Percentiles rank a stretch among this genome's conserved stretches.
Conservation (phyloP, 805 yeast species). For the Ogataea pilisensis region DNA sequence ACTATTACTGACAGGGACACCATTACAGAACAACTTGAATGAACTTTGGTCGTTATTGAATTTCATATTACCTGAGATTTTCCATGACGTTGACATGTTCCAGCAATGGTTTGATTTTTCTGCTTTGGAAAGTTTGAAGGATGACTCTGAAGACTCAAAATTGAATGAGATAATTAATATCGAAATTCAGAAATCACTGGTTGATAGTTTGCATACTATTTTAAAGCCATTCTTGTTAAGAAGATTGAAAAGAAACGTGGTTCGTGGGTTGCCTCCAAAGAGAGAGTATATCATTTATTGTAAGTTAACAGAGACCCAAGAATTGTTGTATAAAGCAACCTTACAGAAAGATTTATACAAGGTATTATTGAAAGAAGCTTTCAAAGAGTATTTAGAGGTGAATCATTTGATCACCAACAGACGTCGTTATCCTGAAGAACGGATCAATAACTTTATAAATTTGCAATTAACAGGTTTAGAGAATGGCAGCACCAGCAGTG, state of each 20-base stretch:
- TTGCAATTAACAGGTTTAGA: conserved; percentile 10
- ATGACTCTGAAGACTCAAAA: conserved; percentile 25
- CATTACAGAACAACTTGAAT: conserved; percentile 83
- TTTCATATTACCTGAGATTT: conserved; percentile 88
- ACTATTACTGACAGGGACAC: conserved; percentile 89
- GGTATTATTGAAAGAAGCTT: conserved; percentile 41
- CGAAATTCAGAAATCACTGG: conserved; percentile 55
- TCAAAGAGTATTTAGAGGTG: conserved; percentile 47
- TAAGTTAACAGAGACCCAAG: conserved; percentile 60
- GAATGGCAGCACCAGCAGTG: no score
- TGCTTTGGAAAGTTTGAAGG: conserved; percentile 42
- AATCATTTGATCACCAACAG: conserved; percentile 28
- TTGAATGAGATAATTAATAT: conserved; percentile 50
- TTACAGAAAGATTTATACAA: conserved; percentile 41
- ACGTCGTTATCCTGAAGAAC: conserved; percentile 17
- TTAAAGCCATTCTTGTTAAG: conserved; percentile 84
- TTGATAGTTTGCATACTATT: conserved; percentile 79
- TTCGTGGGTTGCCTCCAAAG: conserved; percentile 74
- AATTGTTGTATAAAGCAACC: conserved; percentile 42
- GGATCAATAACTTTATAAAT: conserved; percentile 41
- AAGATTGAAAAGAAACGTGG: conserved; percentile 72
- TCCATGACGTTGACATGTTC: conserved; percentile 82
- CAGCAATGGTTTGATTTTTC: conserved; percentile 93
- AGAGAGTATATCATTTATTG: conserved; percentile 83
- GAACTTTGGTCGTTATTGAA: conserved; percentile 92